Evolutionary conservation across 768 basidiomycete species (phyloP), one percentile per base, ranked within the genome.

Genomic region (Hypholoma fasciculare): DNA sequence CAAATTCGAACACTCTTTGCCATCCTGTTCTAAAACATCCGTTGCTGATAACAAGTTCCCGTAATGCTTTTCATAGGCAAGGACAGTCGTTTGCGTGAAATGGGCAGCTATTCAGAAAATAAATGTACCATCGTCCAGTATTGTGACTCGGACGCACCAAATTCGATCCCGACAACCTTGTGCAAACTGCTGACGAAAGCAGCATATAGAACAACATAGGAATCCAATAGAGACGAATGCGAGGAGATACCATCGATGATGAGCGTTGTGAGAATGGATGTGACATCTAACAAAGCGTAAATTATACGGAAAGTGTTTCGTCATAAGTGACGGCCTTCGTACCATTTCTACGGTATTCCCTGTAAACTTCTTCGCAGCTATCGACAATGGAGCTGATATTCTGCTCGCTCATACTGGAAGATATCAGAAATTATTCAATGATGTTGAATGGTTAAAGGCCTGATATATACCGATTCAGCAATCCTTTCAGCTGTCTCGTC

Each of bases 1-100:
- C 36, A 99, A 74, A 69, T 99, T 98, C 9, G 90, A 86, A 62
- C 87, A 87, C 68, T 96, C 93, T 73, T 98, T 99, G 30, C 94
- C 92, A 6, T 75, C 70, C 1, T 73, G 76, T 19, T 78, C 67
- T 60, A 16, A 67, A 67, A 49, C 59, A 23, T 55, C 55, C 16
- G 49, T 52, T n/a, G 61, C 48, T 23, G 57, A 38, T 17, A 42
- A 51, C 14, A 13, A 49, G 60, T 7, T 46, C 43, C 37, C 52
- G 62, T 84, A 84, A 65, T 87, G 76, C 4, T 66, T 71, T 66
- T 94, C 89, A 62, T 92, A 96, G 3, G 78, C 75, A 7, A 79
- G 72, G 0, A 95, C 85, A 8, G 84, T 75, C 23, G 77, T 84
- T 67, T 96, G 92, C 4, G 95, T 77, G 67, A 96, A 91, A 69